Base-by-base conservation (phyloP, 495 filamentous ascomycete species). In the Hypoxylon fuscum region DNA sequence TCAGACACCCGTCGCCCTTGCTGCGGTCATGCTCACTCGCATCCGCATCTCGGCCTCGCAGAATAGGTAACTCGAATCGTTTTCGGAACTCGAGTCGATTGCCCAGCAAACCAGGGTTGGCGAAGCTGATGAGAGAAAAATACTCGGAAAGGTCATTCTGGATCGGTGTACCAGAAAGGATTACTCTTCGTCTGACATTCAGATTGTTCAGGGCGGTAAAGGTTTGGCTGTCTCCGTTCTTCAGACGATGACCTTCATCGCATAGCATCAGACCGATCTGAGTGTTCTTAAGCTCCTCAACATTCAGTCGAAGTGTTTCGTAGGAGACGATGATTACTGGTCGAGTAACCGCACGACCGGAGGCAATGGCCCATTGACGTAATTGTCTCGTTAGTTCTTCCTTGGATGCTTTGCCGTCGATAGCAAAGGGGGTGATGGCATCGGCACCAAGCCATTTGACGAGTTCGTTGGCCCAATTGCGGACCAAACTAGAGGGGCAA, bases 241-340 rank as follows among this genome's bases (percentile, higher is more conserved):
- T 99, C 35, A 99, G 76, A n/a, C 95, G 89, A 81, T 99, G 95
- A 1, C 95, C 95, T 76, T 99, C 95, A 63, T 99, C 95, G 71
- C 95, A 98, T n/a, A 99, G 84, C 71, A 99, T 87, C 8, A 99
- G 78, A 5, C 95, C 95, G 64, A 99, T 98, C 1, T 88, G 88
- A 1, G 89, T 90, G 53, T 92, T 86, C 47, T 87, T 90, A 37
- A 99, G 83, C 62, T 94, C 88, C n/a, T 92, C 90, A 6, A 91
- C 88, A 60, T 99, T 93, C 47, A 98, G 77, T 17, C 95, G 88
- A 4, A 99, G 82, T 0, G 96, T 98, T 70, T 99, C 95, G 69
- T 99, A 99, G 1, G 95, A 98, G 45, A 99, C 93, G 46, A 99
- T 99, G n/a, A 99, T 88, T n/a, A 97, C 92, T 3, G 96, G 95